Evolutionary conservation across 441 rosid genomes (phyloP).

Genomic region (Pelargonium australe): DNA sequence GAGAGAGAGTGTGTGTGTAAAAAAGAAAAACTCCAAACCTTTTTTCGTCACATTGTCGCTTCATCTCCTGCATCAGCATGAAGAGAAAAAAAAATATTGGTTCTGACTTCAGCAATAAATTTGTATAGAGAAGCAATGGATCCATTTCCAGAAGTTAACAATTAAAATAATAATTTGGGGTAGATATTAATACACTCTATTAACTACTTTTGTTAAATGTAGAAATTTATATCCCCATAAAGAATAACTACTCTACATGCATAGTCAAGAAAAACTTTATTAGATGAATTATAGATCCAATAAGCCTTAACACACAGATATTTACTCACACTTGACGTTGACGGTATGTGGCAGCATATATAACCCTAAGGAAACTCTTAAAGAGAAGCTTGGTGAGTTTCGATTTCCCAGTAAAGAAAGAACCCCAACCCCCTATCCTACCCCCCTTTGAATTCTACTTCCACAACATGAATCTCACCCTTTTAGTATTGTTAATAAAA

Average conservation of each 20-base stretch:
- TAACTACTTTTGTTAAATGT: neutral
- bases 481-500: neutral
- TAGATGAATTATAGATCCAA: neutral
- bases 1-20: neutral
- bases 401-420: no score
- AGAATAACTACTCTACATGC: neutral
- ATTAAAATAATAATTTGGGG: neutral
- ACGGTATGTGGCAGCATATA: neutral
- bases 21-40: conserved; percentile 31
- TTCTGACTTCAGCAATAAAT: conserved; percentile 8
- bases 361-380: neutral
- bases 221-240: neutral
- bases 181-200: neutral
- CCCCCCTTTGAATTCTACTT: no score
- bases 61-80: conserved; percentile 55
- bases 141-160: neutral
- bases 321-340: neutral
- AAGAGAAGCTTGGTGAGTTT: no score
- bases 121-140: neutral
- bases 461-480: neutral
- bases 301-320: neutral
- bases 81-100: conserved; percentile 15
- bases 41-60: conserved; percentile 65
- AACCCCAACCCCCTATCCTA: no score
- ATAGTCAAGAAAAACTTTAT: neutral